Conservation (phyloP, 2,329 filamentous ascomycete species). For the Monascus ruber region DNA sequence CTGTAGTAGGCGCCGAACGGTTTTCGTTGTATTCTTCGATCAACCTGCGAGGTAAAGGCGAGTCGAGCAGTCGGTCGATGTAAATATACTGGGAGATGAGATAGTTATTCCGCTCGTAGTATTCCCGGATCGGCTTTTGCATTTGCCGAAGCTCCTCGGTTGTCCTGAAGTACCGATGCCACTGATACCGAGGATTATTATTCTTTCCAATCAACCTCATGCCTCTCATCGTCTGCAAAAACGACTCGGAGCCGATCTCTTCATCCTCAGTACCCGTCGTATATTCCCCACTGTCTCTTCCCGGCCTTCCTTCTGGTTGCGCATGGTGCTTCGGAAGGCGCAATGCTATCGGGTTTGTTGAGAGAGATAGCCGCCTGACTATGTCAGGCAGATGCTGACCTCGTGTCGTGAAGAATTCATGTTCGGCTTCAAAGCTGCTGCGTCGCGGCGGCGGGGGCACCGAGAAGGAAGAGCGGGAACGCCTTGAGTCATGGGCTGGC, state of each 20-base stretch:
- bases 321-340: too few relatives aligned
- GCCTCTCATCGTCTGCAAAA: not conserved
- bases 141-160: slow-evolving; percentile 62
- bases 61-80: slow-evolving; percentile 83
- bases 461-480: too few relatives aligned
- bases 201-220: slow-evolving; percentile 59
- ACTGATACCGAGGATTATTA: slow-evolving; percentile 73
- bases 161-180: slow-evolving; percentile 70
- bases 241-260: not conserved
- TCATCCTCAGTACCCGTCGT: not conserved
- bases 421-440: slow-evolving; percentile 22
- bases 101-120: slow-evolving; percentile 82
- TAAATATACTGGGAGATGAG: slow-evolving; percentile 87
- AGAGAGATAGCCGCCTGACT: slow-evolving; percentile 17
- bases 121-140: slow-evolving; percentile 62
- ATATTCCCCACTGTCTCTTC: slow-evolving; percentile 19
- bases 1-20: slow-evolving; percentile 24
- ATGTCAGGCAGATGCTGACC: slow-evolving; percentile 26
- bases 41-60: slow-evolving; percentile 79
- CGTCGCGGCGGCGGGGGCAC: slow-evolving; percentile 2
- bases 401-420: slow-evolving; percentile 26
- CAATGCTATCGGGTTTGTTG: slow-evolving; percentile 7
- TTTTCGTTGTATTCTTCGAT: slow-evolving; percentile 74
- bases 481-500: too few relatives aligned
- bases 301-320: not conserved